Percentiles rank a stretch among this genome's conserved stretches.
These are phyloP conservation scores for Tolypocladium endophyticum DNA, from an alignment of 2,329 filamentous ascomycete species.

Conservation along the genomic window DNA sequence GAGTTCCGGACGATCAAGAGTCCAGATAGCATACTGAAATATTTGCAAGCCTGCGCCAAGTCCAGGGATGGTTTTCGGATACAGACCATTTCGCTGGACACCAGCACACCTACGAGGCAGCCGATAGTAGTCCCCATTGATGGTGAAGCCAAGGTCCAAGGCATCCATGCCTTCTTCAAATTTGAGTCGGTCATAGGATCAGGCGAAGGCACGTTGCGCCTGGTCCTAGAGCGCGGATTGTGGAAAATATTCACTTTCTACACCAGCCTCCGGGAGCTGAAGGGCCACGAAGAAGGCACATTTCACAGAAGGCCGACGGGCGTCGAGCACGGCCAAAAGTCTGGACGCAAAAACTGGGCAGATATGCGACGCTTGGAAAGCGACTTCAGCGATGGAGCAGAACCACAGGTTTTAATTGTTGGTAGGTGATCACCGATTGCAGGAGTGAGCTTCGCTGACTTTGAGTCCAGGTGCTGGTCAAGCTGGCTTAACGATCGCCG, in stretches of 20 bases:
- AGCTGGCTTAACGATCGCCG: conserved; percentile 45
- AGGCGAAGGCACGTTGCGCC: conserved; percentile 45
- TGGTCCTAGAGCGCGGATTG: conserved; percentile 29
- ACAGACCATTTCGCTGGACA: conserved; percentile 32
- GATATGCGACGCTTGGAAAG: conserved; percentile 38
- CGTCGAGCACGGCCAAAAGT: conserved; percentile 41
- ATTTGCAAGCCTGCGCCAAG: conserved; percentile 20
- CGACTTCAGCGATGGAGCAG: conserved; percentile 32
- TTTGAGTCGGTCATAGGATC: conserved; percentile 41
- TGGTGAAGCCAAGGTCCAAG: conserved; percentile 32
- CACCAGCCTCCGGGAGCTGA: conserved; percentile 45
- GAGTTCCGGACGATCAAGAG: conserved; percentile 41
- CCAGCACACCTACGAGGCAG: conserved; percentile 28
- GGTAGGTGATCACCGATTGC: conserved; percentile 24
- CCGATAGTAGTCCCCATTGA: conserved; percentile 39
- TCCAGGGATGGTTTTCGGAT: conserved; percentile 29
- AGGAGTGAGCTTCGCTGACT: not conserved
- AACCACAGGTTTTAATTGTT: conserved; percentile 51
- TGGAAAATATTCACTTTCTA: conserved; percentile 59
- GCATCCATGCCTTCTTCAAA: conserved; percentile 46
- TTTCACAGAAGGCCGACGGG: conserved; percentile 40
- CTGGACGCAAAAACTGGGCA: conserved; percentile 48
- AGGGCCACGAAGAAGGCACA: conserved; percentile 39
- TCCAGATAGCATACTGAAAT: conserved; percentile 24
- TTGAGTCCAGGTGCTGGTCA: conserved; percentile 43